These are phyloP conservation scores for Ogataea dorogensis DNA, from an alignment of 805 yeast species.

Conservation along the genomic window DNA sequence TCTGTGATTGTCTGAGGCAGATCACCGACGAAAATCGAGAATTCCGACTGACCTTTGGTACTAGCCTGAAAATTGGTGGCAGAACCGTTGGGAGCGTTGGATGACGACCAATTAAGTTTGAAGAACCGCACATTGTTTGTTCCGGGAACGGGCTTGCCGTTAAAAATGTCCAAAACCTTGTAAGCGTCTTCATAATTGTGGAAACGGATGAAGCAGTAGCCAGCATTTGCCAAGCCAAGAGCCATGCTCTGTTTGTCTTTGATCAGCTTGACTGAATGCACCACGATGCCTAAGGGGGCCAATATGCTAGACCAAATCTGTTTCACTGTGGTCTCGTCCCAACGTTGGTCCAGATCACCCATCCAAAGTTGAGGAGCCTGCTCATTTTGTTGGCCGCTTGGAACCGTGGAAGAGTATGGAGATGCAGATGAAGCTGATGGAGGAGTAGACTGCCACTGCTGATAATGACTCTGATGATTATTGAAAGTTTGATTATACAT, in stretches of 20 bases:
- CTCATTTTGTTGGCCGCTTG: conserved; percentile 11
- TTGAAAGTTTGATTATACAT: conserved; percentile 7
- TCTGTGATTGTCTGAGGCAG: conserved; percentile 73
- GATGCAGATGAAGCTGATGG: conserved; percentile 1
- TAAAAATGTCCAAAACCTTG: conserved; percentile 56
- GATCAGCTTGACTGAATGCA: conserved; percentile 61
- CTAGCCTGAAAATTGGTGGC: conserved; percentile 17
- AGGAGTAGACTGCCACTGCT: conserved; percentile 1
- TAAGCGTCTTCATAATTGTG: conserved; percentile 57
- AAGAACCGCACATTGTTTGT: conserved; percentile 50
- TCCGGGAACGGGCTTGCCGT: conserved; percentile 72
- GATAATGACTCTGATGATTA: conserved; percentile 4
- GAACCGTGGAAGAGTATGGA: conserved; percentile 1
- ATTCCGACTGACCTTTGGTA: conserved; percentile 36
- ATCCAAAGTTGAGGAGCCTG: conserved; percentile 61
- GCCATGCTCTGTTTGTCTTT: conserved; percentile 51
- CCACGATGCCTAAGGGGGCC: conserved; percentile 56
- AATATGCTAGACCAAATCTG: conserved; percentile 59
- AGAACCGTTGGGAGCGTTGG: conserved; percentile 24
- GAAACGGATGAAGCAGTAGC: conserved; percentile 83
- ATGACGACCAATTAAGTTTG: conserved; percentile 78
- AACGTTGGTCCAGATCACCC: conserved; percentile 86
- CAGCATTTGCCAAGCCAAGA: conserved; percentile 47
- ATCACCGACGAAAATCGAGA: conserved; percentile 84
- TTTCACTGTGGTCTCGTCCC: conserved; percentile 70